Conservation (phyloP, 225 moss, liverwort and hornwort species). For the Polytrichum commune region DNA sequence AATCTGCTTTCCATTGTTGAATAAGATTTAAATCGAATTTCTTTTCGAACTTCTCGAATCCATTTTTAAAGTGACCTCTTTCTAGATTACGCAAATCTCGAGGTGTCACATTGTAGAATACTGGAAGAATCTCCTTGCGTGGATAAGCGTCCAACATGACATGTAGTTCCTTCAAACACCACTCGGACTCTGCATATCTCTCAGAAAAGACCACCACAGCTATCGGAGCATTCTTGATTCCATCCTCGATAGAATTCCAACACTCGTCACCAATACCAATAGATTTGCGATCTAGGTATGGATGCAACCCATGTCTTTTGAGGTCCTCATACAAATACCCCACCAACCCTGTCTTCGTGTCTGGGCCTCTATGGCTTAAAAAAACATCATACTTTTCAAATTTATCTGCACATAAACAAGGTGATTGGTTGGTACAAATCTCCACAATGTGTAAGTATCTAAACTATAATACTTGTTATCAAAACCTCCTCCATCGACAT, state of each 20-base stretch:
- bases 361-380: background rate
- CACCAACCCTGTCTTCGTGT: background rate
- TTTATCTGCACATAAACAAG: too few relatives aligned
- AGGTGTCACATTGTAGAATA: background rate
- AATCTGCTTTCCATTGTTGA: constrained; percentile 1
- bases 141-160: background rate
- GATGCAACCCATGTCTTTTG: background rate
- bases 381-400: background rate
- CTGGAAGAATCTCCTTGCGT: background rate
- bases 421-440: too few relatives aligned
- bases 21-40: background rate
- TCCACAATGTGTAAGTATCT: fast-evolving
- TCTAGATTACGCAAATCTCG: background rate
- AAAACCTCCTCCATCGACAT: too few relatives aligned
- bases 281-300: background rate
- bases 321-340: background rate
- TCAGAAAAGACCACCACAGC: background rate
- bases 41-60: background rate
- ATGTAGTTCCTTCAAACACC: constrained; percentile 5
- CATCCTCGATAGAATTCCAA: background rate
- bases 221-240: background rate
- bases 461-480: too few relatives aligned
- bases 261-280: background rate
- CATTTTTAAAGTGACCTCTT: background rate
- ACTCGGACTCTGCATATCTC: background rate